Base-by-base conservation (phyloP, 192 early-diverging fungal genomes). In the Linnemannia zychae region DNA sequence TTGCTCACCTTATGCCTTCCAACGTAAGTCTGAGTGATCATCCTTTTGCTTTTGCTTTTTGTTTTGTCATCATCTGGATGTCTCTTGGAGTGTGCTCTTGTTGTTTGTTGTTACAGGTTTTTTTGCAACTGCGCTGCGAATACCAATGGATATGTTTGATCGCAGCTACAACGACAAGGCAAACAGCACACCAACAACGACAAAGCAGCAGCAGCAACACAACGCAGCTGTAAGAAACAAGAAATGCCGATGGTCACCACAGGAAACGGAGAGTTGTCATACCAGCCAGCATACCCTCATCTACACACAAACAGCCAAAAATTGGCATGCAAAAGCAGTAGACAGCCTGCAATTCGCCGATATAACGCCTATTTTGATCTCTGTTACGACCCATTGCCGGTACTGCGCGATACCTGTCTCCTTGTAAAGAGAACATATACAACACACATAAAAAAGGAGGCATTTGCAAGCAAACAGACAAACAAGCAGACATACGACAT, bases 1-100 rank as follows among this genome's bases (percentile, higher is more conserved):
- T 93, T 87, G 79, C 88, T 72, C 93, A 97, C 87, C 87, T 97
- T 65, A 91, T 90, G 66, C 92, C 88, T 78, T 91, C 92, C 79
- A 92, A 95, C 82, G 95, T 92, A 89, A 79, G 89, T 84, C 16
- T 24, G 22, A 49, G 15, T 57, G 4, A 44, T 44, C 72, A 49
- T 76, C 75, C 60, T 28, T 28, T 33, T 67, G 63, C 40, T 60
- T 60, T 67, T 34, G 65, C 17, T 16, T 36, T 33, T 24, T 11
- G 34, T 9, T 46, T 72, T 52, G 33, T 49, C 52, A 13, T 34
- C 36, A 33, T 9, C 4, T 28, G 46, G 50, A 22, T 38, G 37
- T 18, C 37, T 38, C 31, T 36, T 37, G 31, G 28, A 34, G 9
- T 67, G 9, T 67, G 66, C 7, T 17, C 37, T 33, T 72, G 33